A percentile compares a stretch with the other conserved stretches of the same genome.
phyloP scores from a whole-genome alignment of 208 protist species.

The Entamoeba moshkovskii region DNA sequence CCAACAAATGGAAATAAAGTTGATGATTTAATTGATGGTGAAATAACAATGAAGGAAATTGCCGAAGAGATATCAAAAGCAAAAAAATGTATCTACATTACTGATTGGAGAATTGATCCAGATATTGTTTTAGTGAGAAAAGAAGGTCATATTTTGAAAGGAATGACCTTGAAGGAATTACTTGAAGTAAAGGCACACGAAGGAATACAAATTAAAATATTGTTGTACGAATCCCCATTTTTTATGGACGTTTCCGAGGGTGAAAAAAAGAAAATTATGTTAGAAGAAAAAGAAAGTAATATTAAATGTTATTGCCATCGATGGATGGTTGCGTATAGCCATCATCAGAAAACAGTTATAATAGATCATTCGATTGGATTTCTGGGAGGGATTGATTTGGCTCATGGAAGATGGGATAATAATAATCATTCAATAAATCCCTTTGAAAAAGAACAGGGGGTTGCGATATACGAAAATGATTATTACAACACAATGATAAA shows the following conservation, averaged over 20 bases:
- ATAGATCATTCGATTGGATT: constrained; percentile 43
- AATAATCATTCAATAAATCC: constrained; percentile 25
- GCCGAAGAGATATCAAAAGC: background rate
- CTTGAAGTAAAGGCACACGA: background rate
- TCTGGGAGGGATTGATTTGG: constrained; percentile 41
- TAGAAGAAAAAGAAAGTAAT: background rate
- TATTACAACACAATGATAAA: background rate
- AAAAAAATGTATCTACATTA: background rate
- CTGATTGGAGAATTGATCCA: background rate
- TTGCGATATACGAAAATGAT: background rate
- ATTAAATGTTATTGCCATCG: background rate
- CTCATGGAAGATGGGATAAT: constrained; percentile 38
- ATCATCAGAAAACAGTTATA: constrained; percentile 34
- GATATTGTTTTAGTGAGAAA: background rate
- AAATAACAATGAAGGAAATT: background rate
- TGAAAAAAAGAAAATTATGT: background rate
- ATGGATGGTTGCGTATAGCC: background rate
- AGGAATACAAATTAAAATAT: background rate
- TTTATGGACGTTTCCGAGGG: background rate
- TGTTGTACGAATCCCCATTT: background rate
- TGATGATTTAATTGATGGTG: background rate
- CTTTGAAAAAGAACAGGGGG: background rate
- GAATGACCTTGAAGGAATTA: background rate
- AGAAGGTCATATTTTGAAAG: background rate
- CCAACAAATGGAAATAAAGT: background rate